Evolutionary conservation across 2,329 filamentous ascomycete species (phyloP), one percentile per base, ranked within the genome.

Genomic region (Aspergillus sp.): DNA sequence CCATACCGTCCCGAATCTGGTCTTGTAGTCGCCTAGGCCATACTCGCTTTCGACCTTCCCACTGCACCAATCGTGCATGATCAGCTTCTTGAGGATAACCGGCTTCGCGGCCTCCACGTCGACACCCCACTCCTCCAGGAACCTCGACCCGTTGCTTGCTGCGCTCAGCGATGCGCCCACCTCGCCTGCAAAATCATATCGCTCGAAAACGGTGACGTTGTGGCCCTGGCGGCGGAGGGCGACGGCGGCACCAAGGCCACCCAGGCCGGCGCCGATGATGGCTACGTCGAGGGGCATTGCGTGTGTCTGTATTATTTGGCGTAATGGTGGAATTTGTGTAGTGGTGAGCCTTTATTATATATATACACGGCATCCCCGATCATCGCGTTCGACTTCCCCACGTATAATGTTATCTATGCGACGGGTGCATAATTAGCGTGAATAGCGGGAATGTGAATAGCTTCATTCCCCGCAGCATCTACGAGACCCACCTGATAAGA

Each of bases 61-160:
- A n/a, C 62, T 63, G 1, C 50, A 45, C 66, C 67, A 71, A n/a
- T 70, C 64, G 48, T 68, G 70, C 62, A 68, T 66, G 12, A 73
- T 70, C 14, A 71, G 57, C n/a, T 67, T 66, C 49, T 65, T 64
- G 8, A 73, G 56, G 25, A 71, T 61, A 2, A 71, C 68, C 59
- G 65, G 65, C 31, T 66, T 63, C 3, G 60, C 65, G 17, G 47
- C 57, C 12, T 55, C 51, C 4, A 68, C 55, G 44, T 68, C 63
- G 2, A 68, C 64, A 0, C 62, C 64, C 66, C 66, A 68, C 51
- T 66, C 44, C 25, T 64, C 60, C 1, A 68, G 53, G 17, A 63
- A 66, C 1, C 57, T 56, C 1, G 63, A 62, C 19, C 66, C 66
- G 44, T 67, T 68, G 1, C 64, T 61, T 0, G 64, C 63, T 0